Evolutionary conservation across 176 grass and related monocot species (phyloP), one percentile per base, ranked within the genome.

Genomic region (Triticum monococcum): DNA sequence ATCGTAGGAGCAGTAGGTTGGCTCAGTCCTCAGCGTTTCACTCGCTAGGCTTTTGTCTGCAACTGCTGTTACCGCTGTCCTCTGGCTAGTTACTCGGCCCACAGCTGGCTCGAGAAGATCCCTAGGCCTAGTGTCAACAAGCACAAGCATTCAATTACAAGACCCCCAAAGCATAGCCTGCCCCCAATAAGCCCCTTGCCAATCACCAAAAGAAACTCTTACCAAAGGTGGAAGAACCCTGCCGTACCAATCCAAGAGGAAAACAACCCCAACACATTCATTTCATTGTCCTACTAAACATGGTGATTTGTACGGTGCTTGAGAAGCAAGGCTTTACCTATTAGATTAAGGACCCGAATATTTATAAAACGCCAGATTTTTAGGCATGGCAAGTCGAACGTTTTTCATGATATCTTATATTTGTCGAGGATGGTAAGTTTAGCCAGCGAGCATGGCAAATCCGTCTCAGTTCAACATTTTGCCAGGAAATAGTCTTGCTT

Each of bases 41-140:
- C 57, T 83, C 25, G n/a, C 68, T 87, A 91, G 85, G 59, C 76
- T 68, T 87, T 87, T 91, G 76, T 84, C 81, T 81, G 28, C 85
- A 46, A 75, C 81, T 52, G 69, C 45, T 36, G 67, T 16, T 12
- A 18, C 62, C 1, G 68, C 54, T 80, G 89, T 81, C 76, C 80
- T 76, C 75, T 87, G 4, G 32, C 80, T 80, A 91, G 75, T 80
- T 80, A 20, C 81, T 52, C 66, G 23, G 26, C 11, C 66, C 81
- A 83, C 41, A 79, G n/a, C 66, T 28, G 75, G 68, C 37, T 91
- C 84, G 64, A 74, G 73, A 66, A 79, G 33, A 87, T 67, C 85
- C 80, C 57, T 76, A 84, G 75, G 75, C 28, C 24, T n/a, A 8
- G 16, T 18, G 71, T 74, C 26, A 74, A 74, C 71, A 8, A 3